Evolutionary conservation across 2,329 filamentous ascomycete species (phyloP), one percentile per base, ranked within the genome.

Genomic region (Colletotrichum scovillei): DNA sequence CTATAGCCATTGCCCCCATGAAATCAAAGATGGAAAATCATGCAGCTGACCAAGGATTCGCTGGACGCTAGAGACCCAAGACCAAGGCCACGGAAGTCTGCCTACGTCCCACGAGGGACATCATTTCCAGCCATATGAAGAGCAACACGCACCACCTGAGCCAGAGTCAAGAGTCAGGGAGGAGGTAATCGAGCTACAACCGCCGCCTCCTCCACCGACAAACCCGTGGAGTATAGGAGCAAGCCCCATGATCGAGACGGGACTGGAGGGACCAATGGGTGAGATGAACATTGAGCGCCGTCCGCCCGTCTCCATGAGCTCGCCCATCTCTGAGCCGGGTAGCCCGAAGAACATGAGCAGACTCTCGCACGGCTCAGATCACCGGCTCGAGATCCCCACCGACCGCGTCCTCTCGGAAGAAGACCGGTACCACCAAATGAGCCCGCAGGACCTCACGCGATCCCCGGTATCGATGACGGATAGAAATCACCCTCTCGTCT

Each of bases 81-180:
- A 65, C 3, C 52, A 24, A 12, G 24, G n/a, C 49, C 62, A 26
- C 14, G 19, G 5, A 24, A 38, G 16, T 26, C 28, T 53, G 19
- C 16, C 16, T 2, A 14, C 8, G n/a, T 1, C 46, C 30, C 7
- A 55, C 2, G 11, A 26, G n/a, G 52, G 52, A 55, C 52, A 55
- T 12, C 19, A 22, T 26, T 26, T 26, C 22, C n/a, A 55, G 22
- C n/a, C 9, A 9, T 30, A 64, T 5, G 46, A n/a, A 35, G 62
- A 26, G 6, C 16, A 14, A 9, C 49, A 55, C 7, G 38, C 12
- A 42, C 3, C 28, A 4, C 24, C 65, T 12, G 49, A 65, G 28
- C n/a, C 60, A 32, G 35, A 16, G 38, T 75, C 74, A 53, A 63
- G 63, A 66, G 62, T 67, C n/a, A 78, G 78, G 7, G 77, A 80